Evolutionary conservation across 805 yeast species (phyloP), one percentile per base, ranked within the genome.

Genomic region (Ascoidea asiatica): DNA sequence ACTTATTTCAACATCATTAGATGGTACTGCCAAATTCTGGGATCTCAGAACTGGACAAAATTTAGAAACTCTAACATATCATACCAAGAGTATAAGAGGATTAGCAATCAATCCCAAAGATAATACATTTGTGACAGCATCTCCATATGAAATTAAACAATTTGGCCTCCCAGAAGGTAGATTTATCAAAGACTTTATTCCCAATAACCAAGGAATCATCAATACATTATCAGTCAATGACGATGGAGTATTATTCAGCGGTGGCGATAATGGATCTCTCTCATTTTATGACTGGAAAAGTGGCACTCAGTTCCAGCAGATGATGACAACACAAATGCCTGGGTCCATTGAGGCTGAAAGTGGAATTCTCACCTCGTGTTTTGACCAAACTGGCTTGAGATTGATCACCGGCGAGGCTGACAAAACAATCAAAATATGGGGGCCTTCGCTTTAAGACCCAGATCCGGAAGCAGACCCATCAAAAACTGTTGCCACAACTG

Each of bases 391-490:
- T 47, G 96, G 97, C 0, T 61, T 78, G 52, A 71, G 95, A 41
- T 62, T 92, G 46, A 71, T 92, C 19, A 85, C 95, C 1, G 87
- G 95, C 42, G 95, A 85, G 53, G 78, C 85, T n/a, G 97, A 90
- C 61, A 89, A 89, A 57, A 78, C 84, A 57, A 75, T 86, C 37
- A 84, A 81, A 57, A 65, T 85, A 1, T 86, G 92, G 90, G 71
- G 33, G 11, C 33, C 33, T 23, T 6, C 6, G 33, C 11, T 23
- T 23, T 23, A 23, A 23, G 33, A n/a, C n/a, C n/a, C n/a, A n/a
- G n/a, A n/a, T n/a, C n/a, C n/a, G n/a, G n/a, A n/a, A n/a, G n/a
- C n/a, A n/a, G n/a, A n/a, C n/a, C n/a, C n/a, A n/a, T n/a, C n/a
- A n/a, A n/a, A n/a, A n/a, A n/a, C n/a, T n/a, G n/a, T n/a, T n/a